Base-by-base conservation (phyloP, 139 green algal species). In the Nannochloris sp. region DNA sequence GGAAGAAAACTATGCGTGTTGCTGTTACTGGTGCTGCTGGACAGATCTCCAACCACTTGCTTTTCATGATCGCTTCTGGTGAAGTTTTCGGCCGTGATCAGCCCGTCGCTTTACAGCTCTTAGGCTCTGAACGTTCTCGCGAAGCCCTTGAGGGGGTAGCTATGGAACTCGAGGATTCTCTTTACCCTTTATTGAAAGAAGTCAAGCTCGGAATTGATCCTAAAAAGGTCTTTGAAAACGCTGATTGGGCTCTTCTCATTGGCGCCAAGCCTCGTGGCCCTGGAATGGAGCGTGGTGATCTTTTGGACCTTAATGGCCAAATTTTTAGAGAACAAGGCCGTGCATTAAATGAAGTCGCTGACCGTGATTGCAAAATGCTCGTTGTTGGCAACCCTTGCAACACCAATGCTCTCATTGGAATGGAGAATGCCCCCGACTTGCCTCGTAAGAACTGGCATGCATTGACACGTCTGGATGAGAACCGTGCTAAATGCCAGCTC, bases 81-180 rank as follows among this genome's bases (percentile, higher is more conserved):
- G 47, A 60, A 51, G 53, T 64, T 38, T 97, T 90, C 75, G 90
- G 90, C 34, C 73, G 81, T 31, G 83, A 96, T 67, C 87, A 95
- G 82, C 90, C 90, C 59, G 78, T 97, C 10, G 65, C 71, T 1
- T 81, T 97, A 56, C 81, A 91, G 61, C 76, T 97, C 60, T 78
- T 97, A 36, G 90, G 90, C 14, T 84, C 63, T 23, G 76, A 90
- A 59, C 71, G 83, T 19, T 92, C 83, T 1, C 63, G 71, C 31
- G 76, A 86, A 61, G 89, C 90, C 5, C 76, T 97, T 14, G 89
- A 97, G 80, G 90, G 90, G 23, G 90, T 97, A 23, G 84, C 88
- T 31, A 97, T 97, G 90, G 90, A 97, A 85, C 77, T 97, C 25
- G 90, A 97, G 74, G 90, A 97, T 79, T 90, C 77, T 54, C 72